Base-by-base conservation (phyloP, 2,329 filamentous ascomycete species). In the Arthrobotrys megalospora region DNA sequence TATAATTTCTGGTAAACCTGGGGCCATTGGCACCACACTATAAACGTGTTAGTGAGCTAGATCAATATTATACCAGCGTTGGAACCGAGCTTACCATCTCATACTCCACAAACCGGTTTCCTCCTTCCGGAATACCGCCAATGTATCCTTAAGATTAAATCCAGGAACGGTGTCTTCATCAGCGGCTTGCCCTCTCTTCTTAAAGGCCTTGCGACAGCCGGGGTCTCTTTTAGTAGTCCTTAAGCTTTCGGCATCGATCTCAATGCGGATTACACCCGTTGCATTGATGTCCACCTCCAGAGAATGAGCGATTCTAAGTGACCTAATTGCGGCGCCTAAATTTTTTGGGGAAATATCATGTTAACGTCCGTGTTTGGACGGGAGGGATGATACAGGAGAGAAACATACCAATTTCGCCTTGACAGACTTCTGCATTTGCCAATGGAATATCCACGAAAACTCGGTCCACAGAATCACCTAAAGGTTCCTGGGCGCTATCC, bases 381-480 rank as follows among this genome's bases (percentile, higher is more conserved):
- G 69, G 1, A 12, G 60, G 19, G 28, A 24, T 63, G 45, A 48
- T 48, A 47, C 16, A n/a, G 2, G 14, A 48, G 6, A 6, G 28
- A 50, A 10, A 65, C 73, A 36, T 67, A 77, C 73, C 53, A 10
- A 77, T 67, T 47, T 66, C 50, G 8, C 45, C 58, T 6, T 4
- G 11, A 6, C 41, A 53, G 14, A 77, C n/a, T 24, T 50, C 41
- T 11, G 43, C 28, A 41, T 4, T 12, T 28, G 60, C 32, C 10
- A 77, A 34, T 0, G 55, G 24, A 28, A 77, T 71, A 53, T 77
- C 73, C n/a, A 71, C 73, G 10, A 71, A 47, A 11, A 76, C 28
- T 14, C 45, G 41, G 8, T 48, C 36, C 16, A 47, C 3, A n/a
- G n/a, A 0, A 7, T 60, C 58, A 16, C 48, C 43, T 3, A 77